phyloP scores from a whole-genome alignment of 2,329 filamentous ascomycete genomes.

The Immersiporthe knoxdaviesiana region DNA sequence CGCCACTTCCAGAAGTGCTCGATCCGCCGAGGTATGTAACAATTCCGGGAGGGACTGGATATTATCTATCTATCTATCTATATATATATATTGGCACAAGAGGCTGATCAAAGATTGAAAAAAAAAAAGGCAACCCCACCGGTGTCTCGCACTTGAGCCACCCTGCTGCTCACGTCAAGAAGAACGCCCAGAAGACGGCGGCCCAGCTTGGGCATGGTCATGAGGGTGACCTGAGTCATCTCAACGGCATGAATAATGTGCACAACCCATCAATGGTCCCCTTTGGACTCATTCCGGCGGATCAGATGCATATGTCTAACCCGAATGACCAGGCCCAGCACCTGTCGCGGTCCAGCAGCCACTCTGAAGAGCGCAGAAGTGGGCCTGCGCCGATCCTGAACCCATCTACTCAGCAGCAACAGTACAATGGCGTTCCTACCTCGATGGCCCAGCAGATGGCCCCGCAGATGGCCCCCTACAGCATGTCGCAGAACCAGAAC shows the following conservation, averaged over 20 bases:
- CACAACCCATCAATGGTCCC: slow-evolving; percentile 57
- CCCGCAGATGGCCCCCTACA: slow-evolving; percentile 67
- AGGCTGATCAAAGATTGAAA: slow-evolving; percentile 4
- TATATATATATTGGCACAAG: too few relatives aligned
- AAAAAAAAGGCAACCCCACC: slow-evolving; percentile 76
- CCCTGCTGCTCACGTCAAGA: slow-evolving; percentile 86
- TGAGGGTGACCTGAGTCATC: slow-evolving; percentile 56
- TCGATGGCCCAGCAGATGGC: slow-evolving; percentile 66
- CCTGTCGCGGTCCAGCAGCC: slow-evolving; percentile 63
- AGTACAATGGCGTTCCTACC: slow-evolving; percentile 60
- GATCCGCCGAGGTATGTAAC: slow-evolving; percentile 64
- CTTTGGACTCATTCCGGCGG: slow-evolving; percentile 51
- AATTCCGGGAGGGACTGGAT: neutral
- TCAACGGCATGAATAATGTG: slow-evolving; percentile 64
- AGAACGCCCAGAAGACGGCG: slow-evolving; percentile 66
- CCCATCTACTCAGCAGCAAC: slow-evolving; percentile 51
- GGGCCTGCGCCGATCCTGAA: slow-evolving; percentile 58
- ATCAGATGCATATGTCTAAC: slow-evolving; percentile 60
- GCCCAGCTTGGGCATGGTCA: slow-evolving; percentile 47
- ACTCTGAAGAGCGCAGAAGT: slow-evolving; percentile 60
- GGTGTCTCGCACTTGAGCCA: slow-evolving; percentile 84
- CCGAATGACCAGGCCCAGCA: slow-evolving; percentile 61
- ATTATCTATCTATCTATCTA: too few relatives aligned
- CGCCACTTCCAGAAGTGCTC: slow-evolving; percentile 99
- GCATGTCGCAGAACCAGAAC: slow-evolving; percentile 64